Evolutionary conservation across 192 early-diverging fungal species (phyloP), one percentile per base, ranked within the genome.

Genomic region (Podila horticola): DNA sequence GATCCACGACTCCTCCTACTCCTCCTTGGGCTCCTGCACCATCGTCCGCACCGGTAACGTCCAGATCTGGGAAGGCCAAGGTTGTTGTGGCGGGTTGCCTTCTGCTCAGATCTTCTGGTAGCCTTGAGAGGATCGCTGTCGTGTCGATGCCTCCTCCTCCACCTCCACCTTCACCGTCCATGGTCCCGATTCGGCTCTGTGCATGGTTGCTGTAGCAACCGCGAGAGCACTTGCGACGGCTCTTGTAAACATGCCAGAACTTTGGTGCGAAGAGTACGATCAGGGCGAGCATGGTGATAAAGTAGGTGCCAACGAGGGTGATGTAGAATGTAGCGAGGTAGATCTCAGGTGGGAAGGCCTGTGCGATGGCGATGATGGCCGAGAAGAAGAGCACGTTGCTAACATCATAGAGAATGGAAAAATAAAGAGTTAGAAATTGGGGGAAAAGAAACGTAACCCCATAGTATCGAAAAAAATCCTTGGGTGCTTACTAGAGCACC

Each of bases 381-480:
- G 59, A n/a, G 45, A 77, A 71, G 22, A 77, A 77, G 30, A 71
- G 60, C 0, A 62, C 45, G 45, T 77, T 77, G 68, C 74, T 77
- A 49, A 45, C 1, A 45, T 38, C 1, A 13, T 11, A n/a, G 7
- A 24, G 28, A 51, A 19, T 8, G 0, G 2, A 66, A 49, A 49
- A 50, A 51, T 51, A 9, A 31, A 30, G 0, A 66, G 22, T 61
- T 61, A 29, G 29, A 17, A 1, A 17, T 1, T 1, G 29, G 24
- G 30, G 31, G 17, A 29, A 19, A 13, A 29, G 31, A 22, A 61
- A 1, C 10, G 17, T 33, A 13, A 0, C 26, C 30, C 15, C 20
- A 38, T 13, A 63, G 3, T 26, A 6, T 48, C 59, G 22, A 61
- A 45, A 10, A 19, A 60, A 31, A 48, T 8, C 8, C 2, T 55